Base-by-base conservation (phyloP, 495 filamentous ascomycete species). In the Tetracladium setigerum region DNA sequence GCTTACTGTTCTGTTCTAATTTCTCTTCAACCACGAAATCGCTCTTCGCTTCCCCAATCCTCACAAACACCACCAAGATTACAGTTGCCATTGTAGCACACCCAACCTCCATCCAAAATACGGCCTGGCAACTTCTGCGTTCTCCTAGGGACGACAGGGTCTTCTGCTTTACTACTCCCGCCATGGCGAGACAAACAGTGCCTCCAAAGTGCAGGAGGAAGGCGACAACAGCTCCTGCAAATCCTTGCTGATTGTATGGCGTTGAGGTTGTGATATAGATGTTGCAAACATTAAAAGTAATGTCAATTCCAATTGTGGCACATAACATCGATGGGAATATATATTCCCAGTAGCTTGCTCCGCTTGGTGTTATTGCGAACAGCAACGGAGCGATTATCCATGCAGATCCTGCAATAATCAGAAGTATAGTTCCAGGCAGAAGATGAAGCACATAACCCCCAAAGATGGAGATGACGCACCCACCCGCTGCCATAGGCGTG, bases 301-400 rank as follows among this genome's bases (percentile, higher is more conserved):
- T 79, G 56, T 95, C 89, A 37, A 94, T 82, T 4, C 83, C 88
- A 30, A 89, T 69, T 0, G 88, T 94, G 5, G 77, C 79, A 51
- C 79, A 79, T 13, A 90, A 60, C 88, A 91, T 94, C 30, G 85
- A 67, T 0, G 88, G 85, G 56, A 91, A 86, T 13, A 91, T 71
- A 39, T 72, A 89, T 38, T 52, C 22, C 83, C 83, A 79, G 64
- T 81, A 76, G 38, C 73, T 74, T 1, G 71, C 72, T 7, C 72
- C 73, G 2, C 55, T 36, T 3, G 86, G 85, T 38, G 82, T 73
- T 9, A 88, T 48, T 36, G 85, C 87, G 51, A 89, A 87, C 13
- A 92, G 69, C 0, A 90, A 53, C 0, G 71, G 73, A 9, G 76
- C 73, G 14, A 77, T 60, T 4, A 88, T 56, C 56, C 76, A 83